Conservation (phyloP, 1,284 basidiomycete genomes). For the Erythrobasidium hasegawianum region DNA sequence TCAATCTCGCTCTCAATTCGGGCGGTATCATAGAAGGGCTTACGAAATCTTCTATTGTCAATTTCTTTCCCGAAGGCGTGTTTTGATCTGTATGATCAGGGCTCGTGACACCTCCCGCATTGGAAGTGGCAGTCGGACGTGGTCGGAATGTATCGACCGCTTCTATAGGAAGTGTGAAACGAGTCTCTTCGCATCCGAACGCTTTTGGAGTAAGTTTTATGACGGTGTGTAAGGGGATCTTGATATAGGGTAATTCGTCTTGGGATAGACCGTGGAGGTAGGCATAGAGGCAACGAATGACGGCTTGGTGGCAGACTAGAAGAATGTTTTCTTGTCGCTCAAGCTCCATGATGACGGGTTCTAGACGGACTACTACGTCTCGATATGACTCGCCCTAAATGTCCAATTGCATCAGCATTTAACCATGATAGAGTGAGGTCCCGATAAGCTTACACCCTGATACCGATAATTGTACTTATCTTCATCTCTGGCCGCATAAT, state of each 20-base stretch:
- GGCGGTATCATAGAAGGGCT: conserved; percentile 31
- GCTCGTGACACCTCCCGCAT: not conserved
- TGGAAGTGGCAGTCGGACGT: not conserved
- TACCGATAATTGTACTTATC: conserved; percentile 99
- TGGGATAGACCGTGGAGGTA: conserved; percentile 74
- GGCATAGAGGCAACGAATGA: conserved; percentile 71
- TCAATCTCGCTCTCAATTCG: conserved; percentile 6
- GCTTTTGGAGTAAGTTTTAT: conserved; percentile 97
- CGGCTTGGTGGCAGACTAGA: conserved; percentile 95
- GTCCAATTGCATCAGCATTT: too few species aligned
- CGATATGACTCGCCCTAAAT: conserved; percentile 82
- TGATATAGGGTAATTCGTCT: conserved; percentile 94
- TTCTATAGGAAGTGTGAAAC: conserved; percentile 78
- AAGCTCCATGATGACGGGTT: conserved; percentile 98
- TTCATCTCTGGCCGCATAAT: conserved; percentile 96
- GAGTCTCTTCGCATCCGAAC: conserved; percentile 96
- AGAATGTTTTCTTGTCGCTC: conserved; percentile 96
- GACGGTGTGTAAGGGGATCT: conserved; percentile 74
- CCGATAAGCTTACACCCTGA: conserved; percentile 60
- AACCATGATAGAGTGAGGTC: too few species aligned
- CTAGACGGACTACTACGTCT: conserved; percentile 62
- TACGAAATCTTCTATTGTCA: conserved; percentile 16
- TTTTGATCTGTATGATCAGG: not conserved
- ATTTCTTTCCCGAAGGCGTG: conserved; percentile 4
- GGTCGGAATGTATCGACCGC: conserved; percentile 71